These are phyloP conservation scores for Dalechampia spathulata DNA, from an alignment of 441 rosid species.

Conservation along the genomic window DNA sequence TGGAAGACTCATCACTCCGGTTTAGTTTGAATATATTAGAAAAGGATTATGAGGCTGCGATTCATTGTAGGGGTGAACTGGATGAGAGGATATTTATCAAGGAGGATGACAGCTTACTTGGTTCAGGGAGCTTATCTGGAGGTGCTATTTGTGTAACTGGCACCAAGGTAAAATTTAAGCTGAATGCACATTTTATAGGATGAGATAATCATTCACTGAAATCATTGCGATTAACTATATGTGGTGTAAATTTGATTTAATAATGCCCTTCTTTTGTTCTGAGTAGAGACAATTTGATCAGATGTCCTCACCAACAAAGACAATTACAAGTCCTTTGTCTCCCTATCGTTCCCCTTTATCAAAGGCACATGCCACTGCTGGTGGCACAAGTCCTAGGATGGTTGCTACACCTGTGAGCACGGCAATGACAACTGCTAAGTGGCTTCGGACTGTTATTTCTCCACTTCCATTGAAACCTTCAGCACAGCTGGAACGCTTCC, in stretches of 20 bases:
- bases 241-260: background rate
- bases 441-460: conserved; percentile 83
- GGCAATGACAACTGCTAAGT: conserved; percentile 97
- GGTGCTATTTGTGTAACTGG: conserved; percentile 51
- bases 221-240: background rate
- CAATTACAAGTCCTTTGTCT: conserved; percentile 71
- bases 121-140: conserved; percentile 75
- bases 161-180: conserved; percentile 45
- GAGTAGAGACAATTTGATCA: conserved; percentile 66
- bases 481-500: conserved; percentile 56
- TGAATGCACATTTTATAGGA: background rate
- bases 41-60: conserved; percentile 61
- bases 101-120: conserved; percentile 77
- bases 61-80: conserved; percentile 55
- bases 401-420: conserved; percentile 83
- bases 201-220: background rate
- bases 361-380: conserved; percentile 43
- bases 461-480: conserved; percentile 79
- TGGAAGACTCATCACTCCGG: conserved; percentile 67
- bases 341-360: conserved; percentile 67
- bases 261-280: conserved; percentile 4
- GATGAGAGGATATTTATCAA: conserved; percentile 84
- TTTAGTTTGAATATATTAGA: conserved; percentile 57
- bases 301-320: conserved; percentile 72
- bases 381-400: conserved; percentile 47